Evolutionary conservation across 345 rosid genomes (phyloP).

Genomic region (Acer saccharum): DNA sequence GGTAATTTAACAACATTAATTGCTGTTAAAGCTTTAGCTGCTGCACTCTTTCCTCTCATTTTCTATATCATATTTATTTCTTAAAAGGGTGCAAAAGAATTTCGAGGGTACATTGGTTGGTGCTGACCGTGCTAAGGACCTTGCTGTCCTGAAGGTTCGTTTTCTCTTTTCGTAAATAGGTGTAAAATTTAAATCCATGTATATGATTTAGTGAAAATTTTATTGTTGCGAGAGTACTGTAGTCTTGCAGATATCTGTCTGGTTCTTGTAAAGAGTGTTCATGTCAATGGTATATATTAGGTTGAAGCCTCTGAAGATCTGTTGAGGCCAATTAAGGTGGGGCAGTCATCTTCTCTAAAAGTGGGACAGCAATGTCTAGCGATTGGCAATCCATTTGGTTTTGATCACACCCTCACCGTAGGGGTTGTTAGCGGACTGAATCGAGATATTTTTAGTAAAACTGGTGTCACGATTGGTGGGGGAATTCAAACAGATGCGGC

Average conservation of each 20-base stretch:
- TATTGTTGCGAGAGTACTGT: neutral
- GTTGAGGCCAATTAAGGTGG: constrained; percentile 75
- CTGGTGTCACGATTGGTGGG: constrained; percentile 93
- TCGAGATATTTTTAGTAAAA: constrained; percentile 85
- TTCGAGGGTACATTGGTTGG: constrained; percentile 90
- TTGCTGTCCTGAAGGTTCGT: constrained; percentile 82
- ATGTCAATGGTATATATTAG: constrained; percentile 37
- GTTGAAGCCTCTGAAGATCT: constrained; percentile 82
- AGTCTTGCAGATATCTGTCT: neutral
- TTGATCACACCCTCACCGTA: constrained; percentile 92
- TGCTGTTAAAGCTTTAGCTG: constrained; percentile 12
- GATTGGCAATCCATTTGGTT: constrained; percentile 97
- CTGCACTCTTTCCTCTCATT: constrained; percentile 9
- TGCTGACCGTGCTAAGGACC: constrained; percentile 93
- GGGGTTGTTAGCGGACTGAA: constrained; percentile 95
- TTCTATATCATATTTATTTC: constrained; percentile 18
- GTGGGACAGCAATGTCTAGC: constrained; percentile 97
- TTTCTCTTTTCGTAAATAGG: neutral
- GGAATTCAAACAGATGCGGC: constrained; percentile 99
- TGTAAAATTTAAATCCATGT: neutral
- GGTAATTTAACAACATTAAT: constrained; percentile 29
- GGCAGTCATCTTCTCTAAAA: constrained; percentile 70
- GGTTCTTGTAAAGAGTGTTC: neutral
- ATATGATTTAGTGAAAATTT: neutral
- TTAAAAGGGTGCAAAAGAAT: constrained; percentile 79